Conservation (phyloP, 257 asterid genomes). For the Solanum habrochaites region DNA sequence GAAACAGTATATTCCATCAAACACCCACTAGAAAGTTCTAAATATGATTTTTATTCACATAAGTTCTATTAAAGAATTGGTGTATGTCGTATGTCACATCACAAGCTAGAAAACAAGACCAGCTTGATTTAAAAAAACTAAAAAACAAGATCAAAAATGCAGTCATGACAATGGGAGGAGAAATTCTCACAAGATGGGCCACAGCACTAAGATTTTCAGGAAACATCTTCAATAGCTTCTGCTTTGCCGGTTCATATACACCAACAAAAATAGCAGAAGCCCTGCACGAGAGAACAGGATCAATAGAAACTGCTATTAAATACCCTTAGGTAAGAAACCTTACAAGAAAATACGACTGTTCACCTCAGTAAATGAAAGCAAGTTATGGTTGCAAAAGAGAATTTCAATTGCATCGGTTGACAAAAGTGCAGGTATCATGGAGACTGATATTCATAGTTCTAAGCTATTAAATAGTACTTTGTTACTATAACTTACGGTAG, state of each 20-base stretch:
- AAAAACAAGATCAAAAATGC: neutral
- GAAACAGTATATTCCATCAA: neutral
- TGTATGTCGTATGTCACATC: neutral
- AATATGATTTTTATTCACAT: neutral
- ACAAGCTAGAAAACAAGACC: neutral
- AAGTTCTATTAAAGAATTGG: neutral
- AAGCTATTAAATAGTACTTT: neutral
- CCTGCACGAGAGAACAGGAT: slow-evolving; percentile 27
- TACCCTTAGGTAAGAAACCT: neutral
- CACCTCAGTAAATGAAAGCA: neutral
- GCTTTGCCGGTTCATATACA: slow-evolving; percentile 93
- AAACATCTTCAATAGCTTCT: slow-evolving; percentile 52
- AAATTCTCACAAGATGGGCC: slow-evolving; percentile 81
- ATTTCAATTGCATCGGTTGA: neutral
- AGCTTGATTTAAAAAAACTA: neutral
- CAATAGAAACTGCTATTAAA: neutral
- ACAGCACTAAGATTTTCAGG: slow-evolving; percentile 90
- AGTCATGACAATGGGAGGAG: neutral
- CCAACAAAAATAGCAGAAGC: slow-evolving; percentile 97
- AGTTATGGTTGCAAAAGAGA: neutral
- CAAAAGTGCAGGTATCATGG: neutral
- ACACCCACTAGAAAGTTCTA: neutral
- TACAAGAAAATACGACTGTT: neutral
- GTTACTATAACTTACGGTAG: slow-evolving; percentile 62
- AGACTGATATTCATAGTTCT: neutral